Base-by-base conservation (phyloP, 176 grass and related monocot species). In the Oryza coarctata region DNA sequence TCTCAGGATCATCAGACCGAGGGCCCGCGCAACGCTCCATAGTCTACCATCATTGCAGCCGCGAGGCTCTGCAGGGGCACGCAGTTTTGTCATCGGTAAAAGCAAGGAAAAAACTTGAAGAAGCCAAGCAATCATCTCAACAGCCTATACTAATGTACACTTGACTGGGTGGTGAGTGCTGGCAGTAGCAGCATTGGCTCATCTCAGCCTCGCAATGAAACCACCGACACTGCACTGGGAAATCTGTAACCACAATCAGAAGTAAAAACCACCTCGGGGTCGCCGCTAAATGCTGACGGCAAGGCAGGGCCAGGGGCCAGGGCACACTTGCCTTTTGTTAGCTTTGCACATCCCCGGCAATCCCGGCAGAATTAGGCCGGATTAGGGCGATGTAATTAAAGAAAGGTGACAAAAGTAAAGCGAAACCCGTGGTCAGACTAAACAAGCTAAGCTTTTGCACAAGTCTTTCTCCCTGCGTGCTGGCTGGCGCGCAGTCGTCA, bases 81-180 rank as follows among this genome's bases (percentile, higher is more conserved):
- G 73, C 79, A 41, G 80, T 71, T 70, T 87, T 87, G 79, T 77
- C 79, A 55, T 77, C 72, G 72, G 44, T 71, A 77, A 40, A 70
- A 76, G 35, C 0, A 17, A 29, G 28, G 13, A 29, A 5, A 44
- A 15, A 73, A 44, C 14, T 49, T 15, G 14, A 49, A 50, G 4
- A 20, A 61, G 3, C 71, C 71, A 52, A 5, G 85, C 85, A 75
- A 70, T 83, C 38, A 87, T 80, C 58, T 32, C 22, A 11, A 17
- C 26, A 15, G 1, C 40, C 76, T n/a, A 13, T n/a, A 13, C 40
- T 23, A 65, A n/a, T 32, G 12, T 34, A 41, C 26, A 30, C 27
- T 15, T 68, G 63, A 58, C 62, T 61, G 58, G 7, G 18, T 5
- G 55, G 7, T 18, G 43, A 49, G 30, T 32, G 36, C 12, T 15